Base-by-base conservation (phyloP, 352 stramenopile species). In the Phytophthora podocarpi region DNA sequence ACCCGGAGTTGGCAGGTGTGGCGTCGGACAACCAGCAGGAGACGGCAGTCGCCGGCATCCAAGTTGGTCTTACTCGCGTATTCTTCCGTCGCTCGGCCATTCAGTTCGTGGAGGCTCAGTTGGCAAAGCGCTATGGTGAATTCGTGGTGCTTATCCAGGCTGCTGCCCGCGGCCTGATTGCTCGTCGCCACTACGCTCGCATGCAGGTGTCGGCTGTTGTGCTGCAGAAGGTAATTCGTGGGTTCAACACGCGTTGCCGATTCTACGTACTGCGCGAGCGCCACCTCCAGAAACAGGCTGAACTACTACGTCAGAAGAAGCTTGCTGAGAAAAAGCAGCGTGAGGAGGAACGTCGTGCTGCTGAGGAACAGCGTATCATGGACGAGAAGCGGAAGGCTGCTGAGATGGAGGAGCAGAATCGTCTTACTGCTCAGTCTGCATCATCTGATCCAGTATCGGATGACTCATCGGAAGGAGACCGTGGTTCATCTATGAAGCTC, bases 101-200 rank as follows among this genome's bases (percentile, higher is more conserved):
- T 54, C 86, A 95, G 64, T 93, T 91, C 23, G 86, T 93, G 10
- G 86, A 95, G 60, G 86, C 82, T 10, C 86, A 95, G 61, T 68
- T 95, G 8, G 84, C 86, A 12, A 95, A 95, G 63, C 82, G 86
- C 4, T 92, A 95, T 28, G 84, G 80, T 37, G 86, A 95, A 49
- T 93, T 95, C 31, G 85, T 95, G 30, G 82, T 95, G 31, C 73
- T 95, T 12, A 95, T 95, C 40, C 86, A 95, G 35, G 70, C 84
- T 40, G 67, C 72, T n/a, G 83, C 72, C 34, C 86, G 86, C 28
- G 80, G 84, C 0, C 66, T 90, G 28, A 71, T 93, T 43, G 57
- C 61, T 24, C 76, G 76, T 18, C 72, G 78, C 23, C 68, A 40
- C 27, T 92, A 88, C 54, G 51, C 69, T 46, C 72, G 61, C 26